Evolutionary conservation across 192 early-diverging fungal species (phyloP).

Genomic region (Coemansia sp.): DNA sequence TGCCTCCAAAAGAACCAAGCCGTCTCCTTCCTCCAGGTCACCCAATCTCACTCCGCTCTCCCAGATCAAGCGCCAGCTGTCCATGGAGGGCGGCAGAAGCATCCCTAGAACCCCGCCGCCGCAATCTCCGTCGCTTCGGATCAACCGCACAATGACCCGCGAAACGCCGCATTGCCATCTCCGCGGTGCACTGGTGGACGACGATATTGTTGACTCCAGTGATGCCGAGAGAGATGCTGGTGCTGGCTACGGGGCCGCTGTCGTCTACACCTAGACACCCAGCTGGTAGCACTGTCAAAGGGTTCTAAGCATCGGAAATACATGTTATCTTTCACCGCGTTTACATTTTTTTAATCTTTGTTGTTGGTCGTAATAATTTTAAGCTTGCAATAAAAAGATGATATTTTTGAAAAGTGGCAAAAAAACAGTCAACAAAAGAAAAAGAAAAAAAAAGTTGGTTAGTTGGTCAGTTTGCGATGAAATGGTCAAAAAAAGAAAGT

Average conservation of each 20-base stretch:
- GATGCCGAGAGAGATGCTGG: constrained; percentile 33
- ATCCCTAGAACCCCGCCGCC: background rate
- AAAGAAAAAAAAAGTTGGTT: background rate
- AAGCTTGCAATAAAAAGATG: background rate
- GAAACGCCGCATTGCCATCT: too few species aligned
- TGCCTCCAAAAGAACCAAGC: too few species aligned
- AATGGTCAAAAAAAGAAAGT: background rate
- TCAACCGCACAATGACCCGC: too few species aligned
- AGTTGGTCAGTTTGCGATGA: background rate
- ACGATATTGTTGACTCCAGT: constrained; percentile 49
- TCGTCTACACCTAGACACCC: background rate
- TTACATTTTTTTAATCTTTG: background rate
- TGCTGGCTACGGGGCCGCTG: background rate
- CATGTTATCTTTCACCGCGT: too few species aligned
- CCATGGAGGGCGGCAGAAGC: background rate
- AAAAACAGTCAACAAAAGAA: background rate
- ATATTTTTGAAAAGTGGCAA: background rate
- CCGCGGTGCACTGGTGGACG: constrained; percentile 10
- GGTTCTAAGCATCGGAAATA: too few species aligned
- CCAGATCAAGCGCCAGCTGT: constrained; percentile 15
- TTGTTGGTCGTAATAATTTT: background rate
- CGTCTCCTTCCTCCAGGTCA: background rate
- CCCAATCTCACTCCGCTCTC: constrained; percentile 8
- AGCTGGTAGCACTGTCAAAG: too few species aligned
- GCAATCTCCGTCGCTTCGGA: background rate